A percentile compares a stretch with the other conserved stretches of the same genome.
phyloP scores from a whole-genome alignment of 1,284 basidiomycete genomes.

The Heterobasidion parviporum region DNA sequence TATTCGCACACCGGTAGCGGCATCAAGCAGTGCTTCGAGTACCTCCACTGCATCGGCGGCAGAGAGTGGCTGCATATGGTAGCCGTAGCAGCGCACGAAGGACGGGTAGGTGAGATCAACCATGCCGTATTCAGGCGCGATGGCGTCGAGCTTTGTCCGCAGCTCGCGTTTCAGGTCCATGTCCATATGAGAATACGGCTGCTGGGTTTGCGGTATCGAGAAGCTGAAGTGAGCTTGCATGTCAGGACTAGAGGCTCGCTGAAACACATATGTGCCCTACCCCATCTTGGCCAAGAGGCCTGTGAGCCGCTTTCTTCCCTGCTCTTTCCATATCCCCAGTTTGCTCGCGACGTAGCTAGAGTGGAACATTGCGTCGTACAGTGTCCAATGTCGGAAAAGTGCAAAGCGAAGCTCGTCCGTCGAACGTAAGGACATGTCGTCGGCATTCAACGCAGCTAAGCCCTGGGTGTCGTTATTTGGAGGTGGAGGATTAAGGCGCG shows the following conservation, averaged over 20 bases:
- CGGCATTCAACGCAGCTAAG: conserved; percentile 52
- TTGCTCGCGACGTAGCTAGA: conserved; percentile 94
- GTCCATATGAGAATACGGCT: conserved; percentile 94
- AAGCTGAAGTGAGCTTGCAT: conserved; percentile 44
- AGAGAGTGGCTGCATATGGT: conserved; percentile 78
- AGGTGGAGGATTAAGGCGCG: conserved; percentile 71
- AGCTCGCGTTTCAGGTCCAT: conserved; percentile 86
- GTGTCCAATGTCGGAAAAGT: conserved; percentile 94
- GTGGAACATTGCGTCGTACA: conserved; percentile 98
- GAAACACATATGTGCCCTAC: conserved; percentile 36
- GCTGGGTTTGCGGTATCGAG: conserved; percentile 89
- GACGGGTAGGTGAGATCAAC: conserved; percentile 91
- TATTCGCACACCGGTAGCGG: conserved; percentile 83
- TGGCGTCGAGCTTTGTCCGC: conserved; percentile 75
- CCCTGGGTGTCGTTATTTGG: conserved; percentile 31
- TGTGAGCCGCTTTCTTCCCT: conserved; percentile 81
- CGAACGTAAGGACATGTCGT: conserved; percentile 74
- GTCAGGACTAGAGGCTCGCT: background rate
- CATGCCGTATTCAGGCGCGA: conserved; percentile 96
- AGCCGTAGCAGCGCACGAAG: conserved; percentile 88
- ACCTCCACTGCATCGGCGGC: conserved; percentile 94
- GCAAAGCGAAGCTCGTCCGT: conserved; percentile 90
- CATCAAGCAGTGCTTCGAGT: conserved; percentile 81
- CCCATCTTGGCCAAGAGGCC: conserved; percentile 99
- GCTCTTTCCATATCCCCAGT: conserved; percentile 94